A percentile compares a stretch with the other conserved stretches of the same genome.
Evolutionary conservation across 129 eudicot species (phyloP).

Genomic region (Escallonia rubra): DNA sequence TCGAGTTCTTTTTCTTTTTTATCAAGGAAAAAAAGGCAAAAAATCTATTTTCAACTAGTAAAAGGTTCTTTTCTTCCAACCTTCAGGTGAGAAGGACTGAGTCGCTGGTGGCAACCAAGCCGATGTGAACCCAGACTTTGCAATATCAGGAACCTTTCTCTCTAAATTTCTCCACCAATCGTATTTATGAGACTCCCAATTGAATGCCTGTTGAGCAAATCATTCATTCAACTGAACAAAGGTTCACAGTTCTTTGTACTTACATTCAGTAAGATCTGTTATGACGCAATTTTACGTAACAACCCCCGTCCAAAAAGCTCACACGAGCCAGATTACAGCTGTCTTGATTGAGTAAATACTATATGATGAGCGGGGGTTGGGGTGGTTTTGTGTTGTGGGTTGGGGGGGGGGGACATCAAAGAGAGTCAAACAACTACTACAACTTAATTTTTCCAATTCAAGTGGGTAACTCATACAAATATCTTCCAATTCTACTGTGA

Average conservation of each 20-base stretch:
- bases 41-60: not conserved
- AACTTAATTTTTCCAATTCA: not conserved
- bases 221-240: not conserved
- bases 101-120: slow-evolving; percentile 91
- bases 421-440: no score
- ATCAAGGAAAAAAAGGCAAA: not conserved
- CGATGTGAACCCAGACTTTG: slow-evolving; percentile 85
- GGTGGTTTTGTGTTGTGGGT: no score
- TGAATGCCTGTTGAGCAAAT: slow-evolving; percentile 59
- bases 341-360: not conserved
- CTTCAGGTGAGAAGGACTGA: slow-evolving; percentile 77
- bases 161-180: slow-evolving; percentile 93
- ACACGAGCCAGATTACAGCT: not conserved
- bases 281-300: not conserved
- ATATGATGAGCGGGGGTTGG: not conserved
- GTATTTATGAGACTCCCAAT: slow-evolving; percentile 90
- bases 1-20: no score
- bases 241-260: not conserved
- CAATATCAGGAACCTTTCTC: slow-evolving; percentile 67
- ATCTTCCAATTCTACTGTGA: not conserved
- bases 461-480: not conserved
- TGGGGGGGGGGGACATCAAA: not conserved
- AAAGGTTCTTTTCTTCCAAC: slow-evolving; percentile 25
- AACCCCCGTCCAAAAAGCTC: not conserved
- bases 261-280: not conserved